Evolutionary conservation across 192 early-diverging fungal genomes (phyloP).

Genomic region (Backusella morwellensis): DNA sequence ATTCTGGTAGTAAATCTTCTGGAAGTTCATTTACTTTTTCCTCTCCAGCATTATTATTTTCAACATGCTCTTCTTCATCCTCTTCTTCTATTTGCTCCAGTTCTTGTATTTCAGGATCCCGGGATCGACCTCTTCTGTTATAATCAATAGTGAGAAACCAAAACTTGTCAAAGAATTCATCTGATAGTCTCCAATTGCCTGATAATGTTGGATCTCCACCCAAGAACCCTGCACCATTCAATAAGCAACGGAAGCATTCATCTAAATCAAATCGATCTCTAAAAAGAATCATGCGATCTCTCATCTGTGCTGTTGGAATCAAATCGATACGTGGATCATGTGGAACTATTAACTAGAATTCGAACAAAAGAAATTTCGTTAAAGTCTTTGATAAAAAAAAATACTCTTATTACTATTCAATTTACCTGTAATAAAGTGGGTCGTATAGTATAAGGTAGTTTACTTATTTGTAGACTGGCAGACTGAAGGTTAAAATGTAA

Average conservation of each 20-base stretch:
- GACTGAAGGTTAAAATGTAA: constrained; percentile 4
- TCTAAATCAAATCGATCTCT: constrained; percentile 1
- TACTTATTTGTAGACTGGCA: background rate
- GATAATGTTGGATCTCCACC: constrained; percentile 3
- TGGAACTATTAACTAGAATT: background rate
- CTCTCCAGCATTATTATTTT: background rate
- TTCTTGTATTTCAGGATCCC: background rate
- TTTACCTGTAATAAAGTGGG: background rate
- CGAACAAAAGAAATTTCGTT: background rate
- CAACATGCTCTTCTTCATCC: background rate
- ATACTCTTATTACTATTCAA: background rate
- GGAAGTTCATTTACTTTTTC: background rate
- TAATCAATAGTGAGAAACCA: constrained; percentile 6
- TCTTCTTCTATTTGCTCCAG: background rate
- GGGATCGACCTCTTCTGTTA: background rate
- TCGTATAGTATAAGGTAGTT: background rate
- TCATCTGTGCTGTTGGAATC: constrained; percentile 1
- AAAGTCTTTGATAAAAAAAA: background rate
- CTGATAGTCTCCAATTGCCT: background rate
- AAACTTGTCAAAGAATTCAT: background rate
- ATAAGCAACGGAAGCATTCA: background rate
- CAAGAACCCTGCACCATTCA: background rate
- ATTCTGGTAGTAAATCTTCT: background rate
- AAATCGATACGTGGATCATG: background rate
- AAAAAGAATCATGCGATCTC: constrained; percentile 1